Evolutionary conservation across 2,329 filamentous ascomycete genomes (phyloP), one percentile per base, ranked within the genome.

Genomic region (Cladosporium austrohemisphaericum): DNA sequence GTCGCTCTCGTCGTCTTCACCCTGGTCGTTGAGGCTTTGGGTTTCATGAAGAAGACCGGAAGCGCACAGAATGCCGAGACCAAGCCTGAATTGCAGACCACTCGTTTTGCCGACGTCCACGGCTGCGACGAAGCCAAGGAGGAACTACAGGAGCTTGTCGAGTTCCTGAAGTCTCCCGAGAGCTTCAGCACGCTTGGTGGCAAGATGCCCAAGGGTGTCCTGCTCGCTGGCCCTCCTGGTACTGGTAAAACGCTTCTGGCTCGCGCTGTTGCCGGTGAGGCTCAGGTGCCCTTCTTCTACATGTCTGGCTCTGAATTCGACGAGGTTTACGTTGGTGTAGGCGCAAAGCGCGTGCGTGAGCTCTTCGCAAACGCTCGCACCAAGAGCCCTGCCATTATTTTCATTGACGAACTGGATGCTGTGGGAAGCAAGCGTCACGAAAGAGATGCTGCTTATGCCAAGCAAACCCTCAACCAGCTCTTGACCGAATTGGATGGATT

Each of bases 261-360:
- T 55, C 85, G 93, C 62, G 94, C 93, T 49, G 93, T 98, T 53
- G 93, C 93, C 40, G 93, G 93, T 45, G 93, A 98, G 73, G 91
- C 93, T 47, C 93, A 92, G 49, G 93, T 98, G 14, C 93, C 93
- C 1, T 98, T 98, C 78, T 98, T 97, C 78, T 98, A 96, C 78
- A 97, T 98, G 92, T 98, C 93, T 64, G 93, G 93, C 43, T 95
- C 89, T 51, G 93, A 98, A 68, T 98, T 98, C 65, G 93, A 98
- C 64, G 93, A 98, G 70, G 86, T 98, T 45, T 98, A 96, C 64
- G 94, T 98, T 28, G 93, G 93, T 65, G 93, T 98, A 47, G 90
- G 91, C 65, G 90, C 90, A 37, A 95, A 98, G 76, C 87, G 93
- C 63, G 92, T 98, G 41, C 88, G 93, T 52, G 93, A 96, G 55